Base-by-base conservation (phyloP, 768 basidiomycete genomes). In the Lentinula lateritia region DNA sequence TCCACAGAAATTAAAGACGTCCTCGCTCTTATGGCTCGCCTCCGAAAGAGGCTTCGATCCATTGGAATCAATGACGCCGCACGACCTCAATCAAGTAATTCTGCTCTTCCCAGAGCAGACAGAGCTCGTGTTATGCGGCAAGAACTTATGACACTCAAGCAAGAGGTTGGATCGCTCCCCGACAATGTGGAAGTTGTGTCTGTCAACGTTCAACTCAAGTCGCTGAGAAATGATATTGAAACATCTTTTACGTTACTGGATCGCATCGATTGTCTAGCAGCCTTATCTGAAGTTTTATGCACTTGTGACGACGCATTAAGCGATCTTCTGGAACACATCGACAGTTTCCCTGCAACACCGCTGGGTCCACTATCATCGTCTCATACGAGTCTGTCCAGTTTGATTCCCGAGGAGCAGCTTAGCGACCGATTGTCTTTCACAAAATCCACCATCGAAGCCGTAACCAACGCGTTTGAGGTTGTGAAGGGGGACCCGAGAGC, bases 301-400 rank as follows among this genome's bases (percentile, higher is more conserved):
- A 68, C 70, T 18, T 92, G 90, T 65, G 93, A 95, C 69, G 75
- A 78, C n/a, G 83, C 86, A 20, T 77, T 94, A 48, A 95, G 93
- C 66, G 91, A 94, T 70, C 77, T 95, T 5, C 75, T 95, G 50
- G 90, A 93, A 67, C 90, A 93, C 67, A 79, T 93, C 58, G 93
- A 95, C 70, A 92, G 89, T 66, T 93, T 86, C 68, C 92, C 93
- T 8, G 80, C 83, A 2, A 70, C 76, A 36, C 87, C 87, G 5
- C 69, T 76, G 32, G 78, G 80, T 5, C 72, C 80, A 2, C 69
- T 87, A 36, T 77, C 83, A 4, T 85, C 85, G 23, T 72, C 77
- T 15, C 84, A 84, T 64, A 62, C 73, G 61, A 75, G 77, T 38
- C 71, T 75, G 12, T 63, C 70, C 6, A 70, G 74, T 23, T 65